Evolutionary conservation across 768 basidiomycete genomes (phyloP), one percentile per base, ranked within the genome.

Genomic region (Leccinum disarticulatum): DNA sequence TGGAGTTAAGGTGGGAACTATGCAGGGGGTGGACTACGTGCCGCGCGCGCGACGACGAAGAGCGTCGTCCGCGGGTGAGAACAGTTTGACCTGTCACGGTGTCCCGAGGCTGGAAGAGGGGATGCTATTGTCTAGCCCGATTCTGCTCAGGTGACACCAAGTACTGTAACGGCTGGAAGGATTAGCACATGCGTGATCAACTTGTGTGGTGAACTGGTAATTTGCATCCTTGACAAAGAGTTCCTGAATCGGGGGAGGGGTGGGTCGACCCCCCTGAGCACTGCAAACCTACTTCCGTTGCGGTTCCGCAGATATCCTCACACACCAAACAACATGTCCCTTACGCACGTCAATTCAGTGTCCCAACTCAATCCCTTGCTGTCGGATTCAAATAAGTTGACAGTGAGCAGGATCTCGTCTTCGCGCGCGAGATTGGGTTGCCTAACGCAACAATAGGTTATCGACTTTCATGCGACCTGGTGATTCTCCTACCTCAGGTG

Each of bases 391-490:
- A 80, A 82, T 56, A 91, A 90, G 68, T 70, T 91, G 30, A 81
- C 88, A 25, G 90, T 91, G 56, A 68, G 79, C 59, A 0, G 61
- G 25, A 13, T 3, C 10, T 11, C 28, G 1, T 50, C 27, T 31
- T 43, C 25, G 25, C 54, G 46, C 6, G 19, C 41, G 41, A 25
- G 15, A 31, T 25, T 2, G 11, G 25, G 56, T 35, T 52, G 63
- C 48, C 49, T 61, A 41, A 47, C 46, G 17, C 28, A n/a, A 14
- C 52, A 46, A 22, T 13, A 91, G 90, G 87, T 93, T 60, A 90
- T 93, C 61, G 91, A 93, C 74, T 93, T 93, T 68, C 89, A 92
- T 71, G 91, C 91, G 57, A 82, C 86, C 61, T 93, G 91, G 91
- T 90, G 64, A 64, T 75, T 64, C 46, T 6, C 36, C 61, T 53